A percentile compares a stretch with the other conserved stretches of the same genome.
Conservation (phyloP, 768 basidiomycete species). For the Trametes sanguinea region DNA sequence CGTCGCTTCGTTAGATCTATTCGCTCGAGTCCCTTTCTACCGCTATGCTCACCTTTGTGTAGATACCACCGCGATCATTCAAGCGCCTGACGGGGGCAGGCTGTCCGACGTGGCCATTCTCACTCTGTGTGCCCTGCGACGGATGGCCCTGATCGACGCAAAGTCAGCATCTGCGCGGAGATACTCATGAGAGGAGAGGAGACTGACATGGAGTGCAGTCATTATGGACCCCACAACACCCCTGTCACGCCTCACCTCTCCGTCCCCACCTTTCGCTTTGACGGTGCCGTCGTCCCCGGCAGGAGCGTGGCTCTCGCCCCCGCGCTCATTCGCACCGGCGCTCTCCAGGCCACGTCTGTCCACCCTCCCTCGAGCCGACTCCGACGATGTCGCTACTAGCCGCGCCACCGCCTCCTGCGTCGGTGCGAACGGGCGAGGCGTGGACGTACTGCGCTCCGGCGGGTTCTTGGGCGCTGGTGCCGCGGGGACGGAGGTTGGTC, state of each 20-base stretch:
- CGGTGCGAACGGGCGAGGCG: not conserved
- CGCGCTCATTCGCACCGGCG: not conserved
- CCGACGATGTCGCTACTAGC: constrained; percentile 9
- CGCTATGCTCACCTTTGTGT: constrained; percentile 19
- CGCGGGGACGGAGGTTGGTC: not conserved
- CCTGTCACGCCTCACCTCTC: not conserved
- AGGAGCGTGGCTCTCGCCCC: constrained; percentile 1
- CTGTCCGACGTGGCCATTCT: constrained; percentile 16
- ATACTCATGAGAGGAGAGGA: too few relatives aligned
- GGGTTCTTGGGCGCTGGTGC: constrained; percentile 1
- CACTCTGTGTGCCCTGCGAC: constrained; percentile 2
- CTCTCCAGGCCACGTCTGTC: not conserved
- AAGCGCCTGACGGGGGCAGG: constrained; percentile 8
- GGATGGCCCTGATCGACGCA: not conserved
- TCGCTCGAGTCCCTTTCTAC: too few relatives aligned
- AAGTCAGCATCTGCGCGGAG: not conserved
- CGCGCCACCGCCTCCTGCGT: not conserved
- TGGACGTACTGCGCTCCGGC: not conserved
- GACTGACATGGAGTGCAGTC: constrained; percentile 19
- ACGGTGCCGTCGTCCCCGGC: not conserved
- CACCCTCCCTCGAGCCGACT: not conserved
- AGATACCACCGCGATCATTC: constrained; percentile 21
- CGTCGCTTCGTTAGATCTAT: too few relatives aligned
- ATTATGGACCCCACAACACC: constrained; percentile 6
- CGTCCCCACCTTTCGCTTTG: not conserved